A percentile compares a stretch with the other conserved stretches of the same genome.
Evolutionary conservation across 495 filamentous ascomycete genomes (phyloP).

Genomic region (Xanthoparmelia taractica): DNA sequence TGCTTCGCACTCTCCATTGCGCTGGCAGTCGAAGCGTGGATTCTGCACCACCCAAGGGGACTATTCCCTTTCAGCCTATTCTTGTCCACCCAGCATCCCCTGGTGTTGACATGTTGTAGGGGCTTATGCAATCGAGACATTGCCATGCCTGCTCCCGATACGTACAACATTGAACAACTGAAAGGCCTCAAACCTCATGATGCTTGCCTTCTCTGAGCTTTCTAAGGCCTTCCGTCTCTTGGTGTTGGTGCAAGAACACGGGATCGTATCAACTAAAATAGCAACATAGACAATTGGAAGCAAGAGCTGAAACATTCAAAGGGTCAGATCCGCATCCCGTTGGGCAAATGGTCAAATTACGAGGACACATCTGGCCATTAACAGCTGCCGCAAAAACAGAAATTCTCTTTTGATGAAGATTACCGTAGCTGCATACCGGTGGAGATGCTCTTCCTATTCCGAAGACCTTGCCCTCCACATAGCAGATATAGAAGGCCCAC

Average conservation of each 20-base stretch:
- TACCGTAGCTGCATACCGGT: not conserved
- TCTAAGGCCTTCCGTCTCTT: not conserved
- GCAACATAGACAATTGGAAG: not conserved
- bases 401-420: not conserved
- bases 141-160: not conserved
- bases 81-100: not conserved
- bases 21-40: not conserved
- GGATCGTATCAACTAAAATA: not conserved
- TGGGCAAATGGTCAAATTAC: not conserved
- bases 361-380: not conserved
- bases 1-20: not conserved
- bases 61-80: no score
- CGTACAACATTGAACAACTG: accelerated
- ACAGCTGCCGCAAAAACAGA: not conserved
- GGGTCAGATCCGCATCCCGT: not conserved
- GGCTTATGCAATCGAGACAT: not conserved
- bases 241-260: not conserved
- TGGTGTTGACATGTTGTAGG: not conserved
- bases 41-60: not conserved
- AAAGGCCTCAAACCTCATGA: not conserved
- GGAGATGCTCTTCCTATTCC: not conserved
- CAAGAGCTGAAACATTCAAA: not conserved
- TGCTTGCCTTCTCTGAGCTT: not conserved
- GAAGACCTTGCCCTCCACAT: not conserved
- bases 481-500: not conserved